These are phyloP conservation scores for Amylostereum areolatum DNA, from an alignment of 1,284 basidiomycete species.

Conservation along the genomic window DNA sequence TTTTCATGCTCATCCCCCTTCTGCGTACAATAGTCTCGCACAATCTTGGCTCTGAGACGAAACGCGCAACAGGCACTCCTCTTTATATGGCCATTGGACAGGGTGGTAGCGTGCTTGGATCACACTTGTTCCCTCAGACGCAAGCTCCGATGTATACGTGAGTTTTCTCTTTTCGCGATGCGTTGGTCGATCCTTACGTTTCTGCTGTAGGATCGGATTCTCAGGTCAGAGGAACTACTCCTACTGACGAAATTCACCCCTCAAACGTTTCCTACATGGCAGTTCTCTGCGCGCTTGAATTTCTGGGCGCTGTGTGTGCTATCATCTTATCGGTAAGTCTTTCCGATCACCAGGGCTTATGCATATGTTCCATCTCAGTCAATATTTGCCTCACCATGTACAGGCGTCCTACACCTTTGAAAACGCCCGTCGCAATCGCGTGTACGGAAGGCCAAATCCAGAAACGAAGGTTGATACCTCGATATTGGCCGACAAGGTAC, in stretches of 20 bases:
- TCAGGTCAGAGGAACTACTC: slow-evolving; percentile 17
- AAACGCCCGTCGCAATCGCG: slow-evolving; percentile 48
- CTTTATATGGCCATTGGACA: slow-evolving; percentile 76
- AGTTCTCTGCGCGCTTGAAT: slow-evolving; percentile 54
- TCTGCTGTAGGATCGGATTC: slow-evolving; percentile 51
- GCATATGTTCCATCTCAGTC: neutral
- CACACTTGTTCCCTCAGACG: slow-evolving; percentile 60
- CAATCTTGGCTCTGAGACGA: slow-evolving; percentile 74
- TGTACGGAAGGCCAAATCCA: slow-evolving; percentile 46
- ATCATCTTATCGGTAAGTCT: slow-evolving; percentile 46
- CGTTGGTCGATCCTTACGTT: neutral
- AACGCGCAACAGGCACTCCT: slow-evolving; percentile 68
- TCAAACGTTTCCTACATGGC: neutral
- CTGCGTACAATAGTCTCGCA: slow-evolving; percentile 46
- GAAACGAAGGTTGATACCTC: slow-evolving; percentile 56
- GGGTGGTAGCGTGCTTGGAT: slow-evolving; percentile 64
- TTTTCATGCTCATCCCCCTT: neutral
- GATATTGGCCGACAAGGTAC: slow-evolving; percentile 51
- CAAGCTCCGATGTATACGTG: slow-evolving; percentile 63
- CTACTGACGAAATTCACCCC: too few relatives aligned
- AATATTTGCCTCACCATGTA: neutral
- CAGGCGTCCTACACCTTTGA: slow-evolving; percentile 60
- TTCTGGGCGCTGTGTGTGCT: slow-evolving; percentile 50
- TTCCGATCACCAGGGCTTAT: neutral
- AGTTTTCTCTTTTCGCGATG: slow-evolving; percentile 5